Evolutionary conservation across 495 filamentous ascomycete genomes (phyloP).

Genomic region (Halenospora varia): DNA sequence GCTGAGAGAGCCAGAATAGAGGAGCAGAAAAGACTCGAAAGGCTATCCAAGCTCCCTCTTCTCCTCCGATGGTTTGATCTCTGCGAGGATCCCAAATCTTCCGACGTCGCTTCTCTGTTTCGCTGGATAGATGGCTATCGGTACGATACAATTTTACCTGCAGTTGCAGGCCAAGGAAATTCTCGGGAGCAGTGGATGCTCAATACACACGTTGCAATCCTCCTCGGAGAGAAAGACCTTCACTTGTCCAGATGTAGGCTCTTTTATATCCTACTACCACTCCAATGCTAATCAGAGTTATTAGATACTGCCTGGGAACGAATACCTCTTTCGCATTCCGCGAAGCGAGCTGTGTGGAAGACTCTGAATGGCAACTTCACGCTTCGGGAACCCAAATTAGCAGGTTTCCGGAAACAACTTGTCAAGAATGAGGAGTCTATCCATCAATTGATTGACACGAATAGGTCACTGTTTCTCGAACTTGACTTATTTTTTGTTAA

Average conservation of each 20-base stretch:
- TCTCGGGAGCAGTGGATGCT: conserved; percentile 69
- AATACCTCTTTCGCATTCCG: conserved; percentile 40
- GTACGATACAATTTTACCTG: conserved; percentile 48
- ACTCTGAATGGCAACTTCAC: conserved; percentile 45
- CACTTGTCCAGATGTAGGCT: conserved; percentile 66
- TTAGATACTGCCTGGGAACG: conserved; percentile 67
- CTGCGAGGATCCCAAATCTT: conserved; percentile 41
- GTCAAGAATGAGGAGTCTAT: conserved; percentile 1
- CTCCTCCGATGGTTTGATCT: conserved; percentile 49
- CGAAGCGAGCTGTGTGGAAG: conserved; percentile 46
- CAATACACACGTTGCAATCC: conserved; percentile 69
- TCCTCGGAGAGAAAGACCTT: conserved; percentile 73
- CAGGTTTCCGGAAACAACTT: conserved; percentile 8
- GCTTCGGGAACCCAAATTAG: conserved; percentile 31
- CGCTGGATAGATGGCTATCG: conserved; percentile 45
- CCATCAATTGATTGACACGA: conserved; percentile 10
- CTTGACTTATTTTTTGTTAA: conserved; percentile 74
- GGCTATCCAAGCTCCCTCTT: conserved; percentile 45
- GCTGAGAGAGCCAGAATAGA: conserved; percentile 27
- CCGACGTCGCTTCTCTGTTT: conserved; percentile 46
- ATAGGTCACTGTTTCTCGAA: conserved; percentile 39
- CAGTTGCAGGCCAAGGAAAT: conserved; percentile 38
- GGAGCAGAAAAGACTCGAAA: conserved; percentile 42
- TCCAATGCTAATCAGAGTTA: conserved; percentile 7
- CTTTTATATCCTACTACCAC: neutral